A percentile compares a stretch with the other conserved stretches of the same genome.
phyloP scores from a whole-genome alignment of 768 basidiomycete species.

The Psilocybe cyanescens region DNA sequence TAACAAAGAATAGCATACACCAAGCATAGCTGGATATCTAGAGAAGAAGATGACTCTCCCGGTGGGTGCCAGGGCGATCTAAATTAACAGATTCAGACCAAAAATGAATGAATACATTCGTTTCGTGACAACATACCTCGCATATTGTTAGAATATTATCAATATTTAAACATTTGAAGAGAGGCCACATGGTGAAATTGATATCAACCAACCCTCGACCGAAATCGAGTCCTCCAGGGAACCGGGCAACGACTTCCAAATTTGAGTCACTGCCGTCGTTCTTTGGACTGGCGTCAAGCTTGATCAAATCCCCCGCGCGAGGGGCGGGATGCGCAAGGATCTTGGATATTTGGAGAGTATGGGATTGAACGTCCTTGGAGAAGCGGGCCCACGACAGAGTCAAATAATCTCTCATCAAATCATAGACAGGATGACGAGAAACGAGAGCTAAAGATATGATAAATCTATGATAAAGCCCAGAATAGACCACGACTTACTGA shows the following conservation, averaged over 20 bases:
- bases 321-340: slow-evolving; percentile 88
- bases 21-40: slow-evolving; percentile 89
- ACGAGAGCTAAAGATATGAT: slow-evolving; percentile 64
- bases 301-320: slow-evolving; percentile 84
- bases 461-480: neutral
- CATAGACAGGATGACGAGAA: slow-evolving; percentile 92
- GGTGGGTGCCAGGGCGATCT: slow-evolving; percentile 88
- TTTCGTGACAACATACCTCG: slow-evolving; percentile 56
- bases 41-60: slow-evolving; percentile 89
- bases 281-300: slow-evolving; percentile 80
- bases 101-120: neutral
- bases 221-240: slow-evolving; percentile 94
- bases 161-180: slow-evolving; percentile 91
- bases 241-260: slow-evolving; percentile 86
- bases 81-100: neutral
- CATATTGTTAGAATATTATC: slow-evolving; percentile 94
- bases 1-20: slow-evolving; percentile 45
- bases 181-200: slow-evolving; percentile 96
- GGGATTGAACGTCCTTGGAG: slow-evolving; percentile 92
- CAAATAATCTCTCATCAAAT: slow-evolving; percentile 93
- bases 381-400: slow-evolving; percentile 96
- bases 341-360: slow-evolving; percentile 88
- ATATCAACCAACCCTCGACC: slow-evolving; percentile 90
- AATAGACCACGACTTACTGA: slow-evolving; percentile 59
- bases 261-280: slow-evolving; percentile 53